Conservation (phyloP, 768 basidiomycete genomes). For the Calocybe indica region DNA sequence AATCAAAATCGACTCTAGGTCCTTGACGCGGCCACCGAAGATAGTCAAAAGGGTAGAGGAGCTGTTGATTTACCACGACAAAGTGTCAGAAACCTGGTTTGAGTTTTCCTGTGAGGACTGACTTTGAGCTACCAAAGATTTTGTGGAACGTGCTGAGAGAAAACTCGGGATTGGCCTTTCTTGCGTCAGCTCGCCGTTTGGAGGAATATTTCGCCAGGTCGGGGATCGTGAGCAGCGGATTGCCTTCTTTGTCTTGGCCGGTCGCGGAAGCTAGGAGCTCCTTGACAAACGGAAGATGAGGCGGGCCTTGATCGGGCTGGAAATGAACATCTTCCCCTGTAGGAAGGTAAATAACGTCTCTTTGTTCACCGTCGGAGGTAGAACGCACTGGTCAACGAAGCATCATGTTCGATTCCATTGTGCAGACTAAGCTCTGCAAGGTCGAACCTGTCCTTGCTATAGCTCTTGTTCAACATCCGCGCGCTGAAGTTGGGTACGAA, state of each 20-base stretch:
- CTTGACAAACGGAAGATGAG: constrained; percentile 43
- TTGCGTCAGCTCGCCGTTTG: constrained; percentile 56
- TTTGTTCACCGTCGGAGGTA: neutral
- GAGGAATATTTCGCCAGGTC: constrained; percentile 55
- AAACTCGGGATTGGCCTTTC: constrained; percentile 49
- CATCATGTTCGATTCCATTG: constrained; percentile 74
- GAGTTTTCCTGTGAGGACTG: constrained; percentile 15
- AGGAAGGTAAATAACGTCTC: neutral
- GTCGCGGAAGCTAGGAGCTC: constrained; percentile 54
- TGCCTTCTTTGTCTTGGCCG: constrained; percentile 47
- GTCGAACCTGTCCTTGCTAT: constrained; percentile 55
- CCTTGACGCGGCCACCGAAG: constrained; percentile 57
- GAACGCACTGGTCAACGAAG: constrained; percentile 52
- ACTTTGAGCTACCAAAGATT: constrained; percentile 67
- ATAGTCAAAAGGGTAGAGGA: constrained; percentile 57
- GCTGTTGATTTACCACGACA: constrained; percentile 24
- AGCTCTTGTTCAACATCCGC: constrained; percentile 47
- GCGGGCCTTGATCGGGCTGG: constrained; percentile 46
- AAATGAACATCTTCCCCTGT: constrained; percentile 42
- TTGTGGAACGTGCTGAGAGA: constrained; percentile 45
- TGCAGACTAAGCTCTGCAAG: constrained; percentile 65
- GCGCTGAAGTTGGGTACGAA: constrained; percentile 63
- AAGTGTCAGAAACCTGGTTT: neutral
- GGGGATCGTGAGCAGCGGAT: constrained; percentile 40
- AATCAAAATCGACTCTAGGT: constrained; percentile 47